Conservation (phyloP, 2,329 filamentous ascomycete species). For the Balansia obtecta region DNA sequence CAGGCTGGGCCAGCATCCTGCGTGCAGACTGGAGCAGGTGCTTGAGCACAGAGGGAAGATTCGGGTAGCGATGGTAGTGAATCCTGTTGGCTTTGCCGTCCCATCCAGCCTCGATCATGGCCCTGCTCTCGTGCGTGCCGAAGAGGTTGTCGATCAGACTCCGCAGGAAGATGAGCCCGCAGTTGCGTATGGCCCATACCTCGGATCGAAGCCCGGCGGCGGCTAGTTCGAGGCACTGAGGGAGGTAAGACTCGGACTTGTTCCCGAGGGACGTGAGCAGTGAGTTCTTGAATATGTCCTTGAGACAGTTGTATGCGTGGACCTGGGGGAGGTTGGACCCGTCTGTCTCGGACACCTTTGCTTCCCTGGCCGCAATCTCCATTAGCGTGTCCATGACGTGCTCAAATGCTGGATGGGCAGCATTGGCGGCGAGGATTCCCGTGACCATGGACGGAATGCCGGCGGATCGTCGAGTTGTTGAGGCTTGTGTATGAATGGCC, state of each 20-base stretch:
- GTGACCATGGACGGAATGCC: conserved; percentile 81
- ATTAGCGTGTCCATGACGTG: conserved; percentile 52
- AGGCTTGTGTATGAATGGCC: conserved; percentile 63
- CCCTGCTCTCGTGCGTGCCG: conserved; percentile 61
- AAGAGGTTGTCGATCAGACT: conserved; percentile 71
- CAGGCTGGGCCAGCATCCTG: conserved; percentile 27
- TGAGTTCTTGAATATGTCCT: conserved; percentile 81
- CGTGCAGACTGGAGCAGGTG: conserved; percentile 45
- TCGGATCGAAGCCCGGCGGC: conserved; percentile 67
- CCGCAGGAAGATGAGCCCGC: conserved; percentile 76
- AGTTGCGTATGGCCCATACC: conserved; percentile 92
- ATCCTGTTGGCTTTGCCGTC: conserved; percentile 52
- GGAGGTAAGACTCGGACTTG: conserved; percentile 61
- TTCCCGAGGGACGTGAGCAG: conserved; percentile 60
- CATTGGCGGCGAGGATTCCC: conserved; percentile 61
- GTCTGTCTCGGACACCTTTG: conserved; percentile 42
- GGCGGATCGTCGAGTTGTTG: conserved; percentile 80
- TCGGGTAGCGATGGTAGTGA: conserved; percentile 57
- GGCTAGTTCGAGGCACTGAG: conserved; percentile 65
- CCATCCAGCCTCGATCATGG: conserved; percentile 47
- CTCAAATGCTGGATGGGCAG: conserved; percentile 46
- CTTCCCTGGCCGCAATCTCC: conserved; percentile 42
- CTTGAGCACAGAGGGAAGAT: conserved; percentile 50
- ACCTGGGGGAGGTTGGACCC: conserved; percentile 72
- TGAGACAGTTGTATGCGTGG: conserved; percentile 86